Conservation (phyloP, 164 flowering plant species). For the Sedum album region DNA sequence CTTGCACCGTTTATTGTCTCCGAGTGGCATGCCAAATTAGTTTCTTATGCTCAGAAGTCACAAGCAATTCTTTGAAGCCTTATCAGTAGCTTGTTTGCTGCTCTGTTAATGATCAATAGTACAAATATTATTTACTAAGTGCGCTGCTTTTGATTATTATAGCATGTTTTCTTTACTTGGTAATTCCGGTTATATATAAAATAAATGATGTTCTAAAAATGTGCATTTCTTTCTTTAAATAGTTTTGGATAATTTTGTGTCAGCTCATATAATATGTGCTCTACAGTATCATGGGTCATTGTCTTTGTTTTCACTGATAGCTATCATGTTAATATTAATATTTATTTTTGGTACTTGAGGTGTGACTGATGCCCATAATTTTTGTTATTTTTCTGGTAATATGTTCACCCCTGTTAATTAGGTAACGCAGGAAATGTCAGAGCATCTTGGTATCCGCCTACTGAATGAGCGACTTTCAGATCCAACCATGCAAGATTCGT, state of each 20-base stretch:
- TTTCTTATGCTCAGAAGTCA: not conserved
- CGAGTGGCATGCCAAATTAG: not conserved
- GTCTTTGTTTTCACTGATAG: not conserved
- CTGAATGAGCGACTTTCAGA: slow-evolving; percentile 75
- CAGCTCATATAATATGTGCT: no score
- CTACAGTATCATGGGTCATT: no score
- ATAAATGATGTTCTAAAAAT: not conserved
- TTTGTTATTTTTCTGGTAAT: not conserved
- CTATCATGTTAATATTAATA: not conserved
- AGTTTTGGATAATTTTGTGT: no score
- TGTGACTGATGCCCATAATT: not conserved
- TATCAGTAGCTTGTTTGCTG: not conserved
- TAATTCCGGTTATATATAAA: not conserved
- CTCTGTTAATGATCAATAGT: not conserved
- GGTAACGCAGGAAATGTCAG: slow-evolving; percentile 57
- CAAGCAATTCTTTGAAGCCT: not conserved
- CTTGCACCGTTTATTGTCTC: not conserved
- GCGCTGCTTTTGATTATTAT: not conserved
- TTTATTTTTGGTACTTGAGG: no score
- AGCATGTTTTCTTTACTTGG: no score
- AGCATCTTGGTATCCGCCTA: slow-evolving; percentile 73
- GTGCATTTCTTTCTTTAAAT: no score
- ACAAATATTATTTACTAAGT: not conserved
- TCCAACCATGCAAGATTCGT: slow-evolving; percentile 67
- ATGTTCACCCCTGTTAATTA: not conserved